Evolutionary conservation across 2,329 filamentous ascomycete species (phyloP).

Genomic region (Xylaria sp.): DNA sequence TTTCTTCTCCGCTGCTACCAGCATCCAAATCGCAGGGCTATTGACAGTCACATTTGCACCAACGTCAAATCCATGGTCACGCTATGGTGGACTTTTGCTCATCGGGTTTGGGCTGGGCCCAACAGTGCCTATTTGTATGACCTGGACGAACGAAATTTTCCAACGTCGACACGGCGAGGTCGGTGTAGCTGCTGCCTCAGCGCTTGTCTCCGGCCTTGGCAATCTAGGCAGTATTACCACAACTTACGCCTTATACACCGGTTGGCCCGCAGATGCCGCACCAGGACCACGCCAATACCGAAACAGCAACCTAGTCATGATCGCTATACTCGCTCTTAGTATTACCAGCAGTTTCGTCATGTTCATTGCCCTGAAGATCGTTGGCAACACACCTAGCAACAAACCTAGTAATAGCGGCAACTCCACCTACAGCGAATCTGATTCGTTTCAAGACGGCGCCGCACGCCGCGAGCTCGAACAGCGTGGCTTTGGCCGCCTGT

Average conservation of each 20-base stretch:
- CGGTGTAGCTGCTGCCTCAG: constrained; percentile 83
- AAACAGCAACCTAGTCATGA: constrained; percentile 86
- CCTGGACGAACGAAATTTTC: constrained; percentile 91
- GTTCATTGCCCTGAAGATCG: constrained; percentile 66
- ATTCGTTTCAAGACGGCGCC: constrained; percentile 63
- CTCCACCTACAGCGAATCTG: constrained; percentile 47
- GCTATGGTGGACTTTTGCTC: constrained; percentile 87
- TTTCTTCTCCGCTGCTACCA: constrained; percentile 79
- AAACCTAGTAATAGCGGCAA: constrained; percentile 48
- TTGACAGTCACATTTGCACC: constrained; percentile 78
- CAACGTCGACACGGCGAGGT: constrained; percentile 88
- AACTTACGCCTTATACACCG: constrained; percentile 87
- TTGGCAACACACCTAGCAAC: constrained; percentile 59
- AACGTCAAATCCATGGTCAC: constrained; percentile 72
- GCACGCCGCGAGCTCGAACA: constrained; percentile 62
- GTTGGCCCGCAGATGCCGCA: constrained; percentile 79
- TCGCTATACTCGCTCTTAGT: constrained; percentile 80
- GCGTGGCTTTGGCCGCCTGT: constrained; percentile 59
- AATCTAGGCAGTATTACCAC: constrained; percentile 87
- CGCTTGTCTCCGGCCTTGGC: constrained; percentile 83
- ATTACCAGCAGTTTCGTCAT: constrained; percentile 74
- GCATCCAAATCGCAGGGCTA: constrained; percentile 82
- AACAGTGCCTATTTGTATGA: constrained; percentile 92
- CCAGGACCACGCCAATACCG: constrained; percentile 74
- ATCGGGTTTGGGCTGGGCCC: constrained; percentile 90